Base-by-base conservation (phyloP, 305 asterid genomes). In the Nicotiana rustica region DNA sequence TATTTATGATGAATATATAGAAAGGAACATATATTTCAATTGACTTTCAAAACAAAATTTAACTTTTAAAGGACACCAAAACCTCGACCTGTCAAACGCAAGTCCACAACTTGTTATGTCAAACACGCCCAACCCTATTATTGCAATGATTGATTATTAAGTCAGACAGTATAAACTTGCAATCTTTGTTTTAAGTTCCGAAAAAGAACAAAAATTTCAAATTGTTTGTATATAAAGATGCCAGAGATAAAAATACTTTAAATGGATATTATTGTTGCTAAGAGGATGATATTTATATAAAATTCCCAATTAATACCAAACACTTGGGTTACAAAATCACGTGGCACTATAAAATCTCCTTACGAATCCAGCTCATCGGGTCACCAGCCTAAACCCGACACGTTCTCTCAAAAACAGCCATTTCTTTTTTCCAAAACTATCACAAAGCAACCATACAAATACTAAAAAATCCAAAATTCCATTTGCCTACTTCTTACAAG, bases 361-460 rank as follows among this genome's bases (percentile, higher is more conserved):
- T 52, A 52, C 25, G 6, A 59, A 15, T 29, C 65, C 65, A 52
- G 29, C 80, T 75, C 80, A 75, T 9, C 80, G 65, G 65, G 80
- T 75, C 65, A 75, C 80, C 80, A 52, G 56, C 35, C 3, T 52
- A 75, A 75, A 75, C 80, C 80, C 80, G 65, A 75, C 80, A 75
- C 80, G 80, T 75, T 75, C 47, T 75, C 44, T 52, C 65, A 29
- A 75, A 75, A 52, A 49, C 80, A 29, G 55, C 80, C 80, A 75
- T 75, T 75, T 52, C 65, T 75, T 75, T 75, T 47, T 44, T 49
- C 65, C 44, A 25, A 44, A 71, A 21, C 6, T 69, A 4, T 69
- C 12, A 41, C 31, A 13, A 21, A 71, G 18, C 7, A 4, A 75
- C 25, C 21, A 6, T 52, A 49, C 65, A 73, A 21, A 73, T 49